These are phyloP conservation scores for Drechslerella coelobrocha DNA, from an alignment of 2,329 filamentous ascomycete species.

Conservation along the genomic window DNA sequence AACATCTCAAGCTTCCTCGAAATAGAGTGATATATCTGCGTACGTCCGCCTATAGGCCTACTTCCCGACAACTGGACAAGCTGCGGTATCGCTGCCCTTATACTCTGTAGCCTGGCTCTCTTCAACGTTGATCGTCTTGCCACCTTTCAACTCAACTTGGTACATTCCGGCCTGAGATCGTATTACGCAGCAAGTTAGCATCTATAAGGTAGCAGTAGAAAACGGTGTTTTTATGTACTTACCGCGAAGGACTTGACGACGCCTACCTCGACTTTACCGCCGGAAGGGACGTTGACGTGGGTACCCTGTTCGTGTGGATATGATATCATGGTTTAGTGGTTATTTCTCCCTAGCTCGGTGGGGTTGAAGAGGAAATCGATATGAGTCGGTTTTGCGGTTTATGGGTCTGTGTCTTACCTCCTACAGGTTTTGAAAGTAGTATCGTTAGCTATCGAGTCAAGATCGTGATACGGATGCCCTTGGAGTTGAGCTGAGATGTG, in stretches of 20 bases:
- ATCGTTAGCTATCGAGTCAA: not conserved
- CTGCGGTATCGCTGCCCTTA: constrained; percentile 7
- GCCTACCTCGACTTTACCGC: constrained; percentile 43
- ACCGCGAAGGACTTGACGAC: constrained; percentile 30
- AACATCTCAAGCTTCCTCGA: too few species aligned
- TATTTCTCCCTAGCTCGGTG: too few species aligned
- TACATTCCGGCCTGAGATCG: constrained; percentile 21
- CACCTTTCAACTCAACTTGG: constrained; percentile 19
- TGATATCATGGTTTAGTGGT: not conserved
- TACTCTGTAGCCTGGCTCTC: constrained; percentile 19
- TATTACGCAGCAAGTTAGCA: too few species aligned
- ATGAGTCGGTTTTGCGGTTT: not conserved
- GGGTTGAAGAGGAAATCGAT: too few species aligned
- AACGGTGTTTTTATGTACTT: constrained; percentile 11
- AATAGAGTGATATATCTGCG: too few species aligned
- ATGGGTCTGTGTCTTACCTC: not conserved
- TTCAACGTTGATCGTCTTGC: constrained; percentile 3
- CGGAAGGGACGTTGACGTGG: constrained; percentile 47
- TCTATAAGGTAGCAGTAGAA: not conserved
- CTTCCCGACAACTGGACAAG: constrained; percentile 42
- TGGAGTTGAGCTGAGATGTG: too few species aligned
- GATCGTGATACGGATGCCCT: too few species aligned
- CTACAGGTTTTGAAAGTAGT: not conserved
- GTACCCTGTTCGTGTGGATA: constrained; percentile 12
- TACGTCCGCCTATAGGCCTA: not conserved